Base-by-base conservation (phyloP, 225 moss, liverwort and hornwort genomes). In the Bryum argenteum region DNA sequence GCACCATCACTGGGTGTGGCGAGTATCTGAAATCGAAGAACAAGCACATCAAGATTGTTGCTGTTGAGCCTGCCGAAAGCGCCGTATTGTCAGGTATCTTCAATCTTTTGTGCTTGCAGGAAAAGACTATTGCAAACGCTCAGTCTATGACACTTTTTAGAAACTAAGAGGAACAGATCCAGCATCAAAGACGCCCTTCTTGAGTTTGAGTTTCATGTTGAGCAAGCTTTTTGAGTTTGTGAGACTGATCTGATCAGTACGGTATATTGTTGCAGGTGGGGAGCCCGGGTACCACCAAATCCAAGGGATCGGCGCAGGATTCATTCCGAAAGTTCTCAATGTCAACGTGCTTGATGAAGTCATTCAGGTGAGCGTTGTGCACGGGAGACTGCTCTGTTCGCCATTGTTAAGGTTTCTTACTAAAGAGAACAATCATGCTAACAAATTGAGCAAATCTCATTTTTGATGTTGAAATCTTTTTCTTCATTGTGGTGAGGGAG, bases 241-340 rank as follows among this genome's bases (percentile, higher is more conserved):
- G 62, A 45, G 64, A 83, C 71, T 72, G 72, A 45, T 45, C 45
- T 45, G 45, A 48, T 48, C 6, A 39, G 39, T 76, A 54, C 71
- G 66, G 55, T 75, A 43, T 82, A 42, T 53, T 58, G 63, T 20
- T 75, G 77, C 84, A 91, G 88, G 92, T 54, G 92, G 90, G 13
- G 73, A 80, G 58, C 82, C 84, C 26, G 88, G 92, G 15, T 83
- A 80, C 69, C 90, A 92, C 67, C 90, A 92, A 80, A 92, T 92
- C 63, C 92, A 90, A 76, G 90, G 92, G 22, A 92, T 92, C 43
- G 90, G 90, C 73, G 90, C 90, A 74, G 88, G 92, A 73, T 90
- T 90, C 53, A 76, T 90, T 55, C 92, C 90, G 37, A 70, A 67
- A 60, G 81, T 93, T 48, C 79, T 93, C 44, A 85, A 90, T 63